phyloP scores from a whole-genome alignment of 768 basidiomycete genomes.

The Rhodotorula toruloides region DNA sequence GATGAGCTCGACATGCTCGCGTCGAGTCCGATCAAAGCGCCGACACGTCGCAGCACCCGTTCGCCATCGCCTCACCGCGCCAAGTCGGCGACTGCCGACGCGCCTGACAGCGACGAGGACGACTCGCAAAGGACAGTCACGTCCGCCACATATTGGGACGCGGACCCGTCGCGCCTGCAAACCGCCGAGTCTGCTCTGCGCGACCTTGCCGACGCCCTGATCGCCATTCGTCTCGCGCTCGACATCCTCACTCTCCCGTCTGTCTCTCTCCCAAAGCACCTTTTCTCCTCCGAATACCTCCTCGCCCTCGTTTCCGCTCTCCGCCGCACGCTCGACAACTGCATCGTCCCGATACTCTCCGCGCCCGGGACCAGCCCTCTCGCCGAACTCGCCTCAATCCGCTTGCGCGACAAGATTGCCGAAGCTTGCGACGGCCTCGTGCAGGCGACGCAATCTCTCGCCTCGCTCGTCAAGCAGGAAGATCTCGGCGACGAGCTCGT shows the following conservation, averaged over 20 bases:
- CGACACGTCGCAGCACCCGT: background rate
- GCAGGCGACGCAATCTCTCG: constrained; percentile 67
- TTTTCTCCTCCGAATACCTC: constrained; percentile 93
- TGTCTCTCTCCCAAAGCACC: constrained; percentile 49
- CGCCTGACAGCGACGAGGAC: background rate
- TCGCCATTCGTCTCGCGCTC: constrained; percentile 28
- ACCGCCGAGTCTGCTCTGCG: background rate
- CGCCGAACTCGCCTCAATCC: constrained; percentile 20
- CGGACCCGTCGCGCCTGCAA: background rate
- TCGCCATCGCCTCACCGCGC: background rate
- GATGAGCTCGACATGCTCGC: constrained; percentile 42
- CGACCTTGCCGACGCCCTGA: constrained; percentile 22
- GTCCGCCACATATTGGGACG: background rate
- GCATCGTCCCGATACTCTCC: constrained; percentile 83
- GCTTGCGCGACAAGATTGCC: constrained; percentile 33
- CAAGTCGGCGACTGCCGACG: background rate
- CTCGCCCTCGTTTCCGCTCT: constrained; percentile 67
- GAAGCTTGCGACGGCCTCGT: constrained; percentile 65
- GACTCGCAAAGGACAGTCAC: constrained; percentile 3
- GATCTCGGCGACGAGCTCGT: constrained; percentile 85
- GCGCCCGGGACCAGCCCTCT: constrained; percentile 46
- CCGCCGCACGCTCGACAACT: constrained; percentile 71
- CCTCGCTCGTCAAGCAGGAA: constrained; percentile 66
- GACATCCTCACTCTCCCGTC: constrained; percentile 23
- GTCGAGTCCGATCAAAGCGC: background rate